Percentiles rank a stretch among this genome's conserved stretches.
phyloP scores from a whole-genome alignment of 495 filamentous ascomycete species.

The Hypoxylon cercidicola region DNA sequence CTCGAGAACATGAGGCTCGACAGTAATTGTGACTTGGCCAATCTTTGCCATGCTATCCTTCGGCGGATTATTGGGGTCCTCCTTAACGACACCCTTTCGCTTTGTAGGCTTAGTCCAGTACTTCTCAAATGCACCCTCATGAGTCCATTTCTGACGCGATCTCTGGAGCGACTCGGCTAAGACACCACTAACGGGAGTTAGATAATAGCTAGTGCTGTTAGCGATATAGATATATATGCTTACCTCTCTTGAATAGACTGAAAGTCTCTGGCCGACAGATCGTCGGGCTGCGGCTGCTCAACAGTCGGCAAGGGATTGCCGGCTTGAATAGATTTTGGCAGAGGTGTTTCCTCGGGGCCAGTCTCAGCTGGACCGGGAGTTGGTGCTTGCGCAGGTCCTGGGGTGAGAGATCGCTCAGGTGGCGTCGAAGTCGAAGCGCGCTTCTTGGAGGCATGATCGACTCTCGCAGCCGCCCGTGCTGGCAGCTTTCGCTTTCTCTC shows the following conservation, averaged over 20 bases:
- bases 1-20: conserved; percentile 93
- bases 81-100: conserved; percentile 74
- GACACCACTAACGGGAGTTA: conserved; percentile 70
- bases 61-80: conserved; percentile 78
- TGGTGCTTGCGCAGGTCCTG: conserved; percentile 44
- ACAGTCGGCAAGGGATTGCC: conserved; percentile 80
- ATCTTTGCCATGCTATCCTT: conserved; percentile 88
- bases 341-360: conserved; percentile 61
- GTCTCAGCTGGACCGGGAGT: conserved; percentile 47
- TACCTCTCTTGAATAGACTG: conserved; percentile 89
- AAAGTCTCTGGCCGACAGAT: conserved; percentile 74
- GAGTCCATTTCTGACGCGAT: conserved; percentile 89
- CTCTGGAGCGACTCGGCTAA: conserved; percentile 82
- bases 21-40: conserved; percentile 80
- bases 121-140: conserved; percentile 87
- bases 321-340: conserved; percentile 64
- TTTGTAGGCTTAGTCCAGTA: conserved; percentile 94
- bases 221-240: too few species aligned
- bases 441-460: conserved; percentile 62
- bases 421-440: conserved; percentile 51
- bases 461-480: conserved; percentile 62
- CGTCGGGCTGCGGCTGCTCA: conserved; percentile 70
- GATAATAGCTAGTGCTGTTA: too few species aligned
- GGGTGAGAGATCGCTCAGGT: conserved; percentile 50
- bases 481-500: conserved; percentile 68